Evolutionary conservation across 768 basidiomycete genomes (phyloP).

Genomic region (Lactifluus rugatus): DNA sequence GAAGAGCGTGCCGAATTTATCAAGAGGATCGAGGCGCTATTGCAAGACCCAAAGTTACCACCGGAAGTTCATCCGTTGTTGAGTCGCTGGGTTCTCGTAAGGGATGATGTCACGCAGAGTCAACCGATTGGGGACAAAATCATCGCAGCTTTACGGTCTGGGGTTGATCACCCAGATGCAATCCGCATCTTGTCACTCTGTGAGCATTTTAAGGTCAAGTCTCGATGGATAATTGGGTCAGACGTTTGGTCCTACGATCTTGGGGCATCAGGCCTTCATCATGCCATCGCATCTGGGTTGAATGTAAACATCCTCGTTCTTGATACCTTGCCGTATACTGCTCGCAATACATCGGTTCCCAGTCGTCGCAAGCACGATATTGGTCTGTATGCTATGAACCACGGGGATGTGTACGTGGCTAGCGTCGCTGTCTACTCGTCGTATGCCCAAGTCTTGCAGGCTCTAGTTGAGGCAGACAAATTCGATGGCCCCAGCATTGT

Average conservation of each 20-base stretch:
- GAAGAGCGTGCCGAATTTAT: slow-evolving; percentile 66
- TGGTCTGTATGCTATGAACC: slow-evolving; percentile 97
- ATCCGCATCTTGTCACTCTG: slow-evolving; percentile 50
- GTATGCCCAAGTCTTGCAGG: slow-evolving; percentile 88
- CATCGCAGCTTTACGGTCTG: slow-evolving; percentile 37
- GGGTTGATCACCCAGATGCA: slow-evolving; percentile 35
- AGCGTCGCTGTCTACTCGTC: slow-evolving; percentile 94
- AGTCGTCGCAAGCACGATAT: slow-evolving; percentile 89
- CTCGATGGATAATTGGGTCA: slow-evolving; percentile 96
- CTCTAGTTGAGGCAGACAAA: slow-evolving; percentile 81
- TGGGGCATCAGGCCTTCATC: slow-evolving; percentile 91
- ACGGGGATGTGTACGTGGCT: slow-evolving; percentile 93
- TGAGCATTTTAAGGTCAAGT: slow-evolving; percentile 54
- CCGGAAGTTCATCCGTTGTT: slow-evolving; percentile 60
- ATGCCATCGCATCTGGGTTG: slow-evolving; percentile 81
- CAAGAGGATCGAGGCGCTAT: slow-evolving; percentile 50
- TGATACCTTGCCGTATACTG: slow-evolving; percentile 84
- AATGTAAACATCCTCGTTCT: slow-evolving; percentile 94
- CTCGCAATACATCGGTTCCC: slow-evolving; percentile 58
- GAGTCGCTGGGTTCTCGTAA: slow-evolving; percentile 69
- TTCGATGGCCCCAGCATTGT: slow-evolving; percentile 88
- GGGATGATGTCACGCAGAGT: slow-evolving; percentile 61
- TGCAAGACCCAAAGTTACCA: slow-evolving; percentile 42
- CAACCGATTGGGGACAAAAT: slow-evolving; percentile 49
- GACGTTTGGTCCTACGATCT: slow-evolving; percentile 98